Conservation (phyloP, 2,329 filamentous ascomycete genomes). For the Botrytis deweyae region DNA sequence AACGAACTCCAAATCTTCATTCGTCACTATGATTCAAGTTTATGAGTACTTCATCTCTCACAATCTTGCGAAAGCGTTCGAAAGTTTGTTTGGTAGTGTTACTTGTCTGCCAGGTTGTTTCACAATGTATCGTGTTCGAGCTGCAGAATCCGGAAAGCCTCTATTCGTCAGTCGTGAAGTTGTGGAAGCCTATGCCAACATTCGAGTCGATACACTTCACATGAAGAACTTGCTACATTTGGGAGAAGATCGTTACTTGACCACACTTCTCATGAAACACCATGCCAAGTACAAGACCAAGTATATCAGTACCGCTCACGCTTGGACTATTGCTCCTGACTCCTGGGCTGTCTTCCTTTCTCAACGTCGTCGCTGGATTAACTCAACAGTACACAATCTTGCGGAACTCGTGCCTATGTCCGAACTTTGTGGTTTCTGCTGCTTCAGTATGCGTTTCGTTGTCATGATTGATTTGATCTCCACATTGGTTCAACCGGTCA, state of each 20-base stretch:
- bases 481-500: conserved; percentile 89
- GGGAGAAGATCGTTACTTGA: conserved; percentile 96
- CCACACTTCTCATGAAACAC: conserved; percentile 87
- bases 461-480: conserved; percentile 92
- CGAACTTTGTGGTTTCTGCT: conserved; percentile 98
- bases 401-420: conserved; percentile 91
- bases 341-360: conserved; percentile 94
- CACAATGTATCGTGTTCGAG: conserved; percentile 96
- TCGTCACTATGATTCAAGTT: conserved; percentile 98
- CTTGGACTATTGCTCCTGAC: conserved; percentile 96
- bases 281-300: conserved; percentile 98
- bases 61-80: conserved; percentile 94
- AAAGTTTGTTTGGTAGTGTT: conserved; percentile 93
- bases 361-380: conserved; percentile 98
- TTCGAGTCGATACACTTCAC: conserved; percentile 95
- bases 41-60: conserved; percentile 99
- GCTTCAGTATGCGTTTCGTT: conserved; percentile 98
- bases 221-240: conserved; percentile 98
- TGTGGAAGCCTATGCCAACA: conserved; percentile 82
- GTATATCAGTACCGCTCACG: conserved; percentile 87
- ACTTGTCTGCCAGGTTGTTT: conserved; percentile 98
- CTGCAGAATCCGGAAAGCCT: conserved; percentile 90
- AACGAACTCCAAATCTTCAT: conserved; percentile 88
- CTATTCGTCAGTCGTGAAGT: conserved; percentile 94
- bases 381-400: conserved; percentile 97